Percentiles rank a stretch among this genome's conserved stretches.
Conservation (phyloP, 495 filamentous ascomycete genomes). For the Penicillium verhagenii region DNA sequence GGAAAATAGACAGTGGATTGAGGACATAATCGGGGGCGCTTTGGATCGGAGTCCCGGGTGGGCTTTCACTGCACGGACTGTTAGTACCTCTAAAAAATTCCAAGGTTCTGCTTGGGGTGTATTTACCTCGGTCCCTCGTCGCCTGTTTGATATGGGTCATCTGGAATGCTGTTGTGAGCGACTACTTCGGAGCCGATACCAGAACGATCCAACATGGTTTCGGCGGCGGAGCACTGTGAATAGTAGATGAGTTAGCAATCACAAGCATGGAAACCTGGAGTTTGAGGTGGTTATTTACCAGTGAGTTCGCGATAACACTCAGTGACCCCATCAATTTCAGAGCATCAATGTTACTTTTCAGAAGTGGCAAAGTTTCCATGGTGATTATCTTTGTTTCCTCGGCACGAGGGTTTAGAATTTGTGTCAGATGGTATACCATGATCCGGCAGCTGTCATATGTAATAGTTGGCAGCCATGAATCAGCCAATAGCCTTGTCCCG, state of each 20-base stretch:
- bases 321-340: conserved; percentile 26
- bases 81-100: neutral
- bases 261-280: neutral
- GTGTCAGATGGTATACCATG: conserved; percentile 34
- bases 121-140: conserved; percentile 18
- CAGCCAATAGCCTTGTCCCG: conserved; percentile 25
- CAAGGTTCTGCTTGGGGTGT: neutral
- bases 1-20: conserved; percentile 32
- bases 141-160: conserved; percentile 29
- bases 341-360: conserved; percentile 28
- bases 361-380: conserved; percentile 20
- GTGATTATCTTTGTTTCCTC: conserved; percentile 24
- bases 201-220: conserved; percentile 30
- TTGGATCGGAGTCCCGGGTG: conserved; percentile 25
- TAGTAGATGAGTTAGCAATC: neutral
- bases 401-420: conserved; percentile 26
- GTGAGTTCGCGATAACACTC: conserved; percentile 20
- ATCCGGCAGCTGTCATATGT: conserved; percentile 35
- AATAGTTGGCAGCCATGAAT: conserved; percentile 37
- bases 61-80: conserved; percentile 6
- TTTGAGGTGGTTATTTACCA: no score
- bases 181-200: conserved; percentile 30
- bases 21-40: conserved; percentile 35
- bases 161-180: conserved; percentile 26
- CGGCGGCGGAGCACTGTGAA: conserved; percentile 21